phyloP scores from a whole-genome alignment of 2,329 filamentous ascomycete species.

The Didymellaceae sp. region DNA sequence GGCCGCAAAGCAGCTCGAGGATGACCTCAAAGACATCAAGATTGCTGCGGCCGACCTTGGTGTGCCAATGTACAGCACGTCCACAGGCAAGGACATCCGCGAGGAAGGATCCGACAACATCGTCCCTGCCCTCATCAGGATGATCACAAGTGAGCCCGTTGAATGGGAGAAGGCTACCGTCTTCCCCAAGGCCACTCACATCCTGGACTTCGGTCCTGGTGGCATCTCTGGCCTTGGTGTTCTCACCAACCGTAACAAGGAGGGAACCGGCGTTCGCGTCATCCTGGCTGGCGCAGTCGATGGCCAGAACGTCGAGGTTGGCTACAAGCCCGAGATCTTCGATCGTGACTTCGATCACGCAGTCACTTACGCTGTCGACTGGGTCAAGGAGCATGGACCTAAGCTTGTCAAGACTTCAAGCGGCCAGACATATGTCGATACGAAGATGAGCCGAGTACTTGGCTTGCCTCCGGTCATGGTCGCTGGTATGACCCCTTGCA shows the following conservation, averaged over 20 bases:
- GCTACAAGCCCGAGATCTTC: conserved; percentile 97
- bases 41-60: conserved; percentile 77
- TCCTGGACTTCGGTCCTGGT: conserved; percentile 95
- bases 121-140: conserved; percentile 82
- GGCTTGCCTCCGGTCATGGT: conserved; percentile 57
- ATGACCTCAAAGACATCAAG: conserved; percentile 82
- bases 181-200: conserved; percentile 89
- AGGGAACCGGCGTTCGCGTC: conserved; percentile 94
- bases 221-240: conserved; percentile 96
- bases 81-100: conserved; percentile 81
- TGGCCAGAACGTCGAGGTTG: conserved; percentile 86
- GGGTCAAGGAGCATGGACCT: conserved; percentile 98
- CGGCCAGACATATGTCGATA: conserved; percentile 91
- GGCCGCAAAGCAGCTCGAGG: conserved; percentile 80
- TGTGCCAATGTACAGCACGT: conserved; percentile 84
- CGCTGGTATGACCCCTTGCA: conserved; percentile 58
- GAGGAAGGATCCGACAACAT: conserved; percentile 73
- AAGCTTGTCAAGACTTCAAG: conserved; percentile 86
- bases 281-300: conserved; percentile 94
- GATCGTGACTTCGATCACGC: conserved; percentile 95
- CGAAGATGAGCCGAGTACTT: conserved; percentile 67
- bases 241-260: conserved; percentile 98
- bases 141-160: conserved; percentile 93
- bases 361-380: conserved; percentile 93
- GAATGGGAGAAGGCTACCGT: conserved; percentile 96